A percentile compares a stretch with the other conserved stretches of the same genome.
Evolutionary conservation across 2,329 filamentous ascomycete genomes (phyloP).

Genomic region (Cladophialophora bantiana): DNA sequence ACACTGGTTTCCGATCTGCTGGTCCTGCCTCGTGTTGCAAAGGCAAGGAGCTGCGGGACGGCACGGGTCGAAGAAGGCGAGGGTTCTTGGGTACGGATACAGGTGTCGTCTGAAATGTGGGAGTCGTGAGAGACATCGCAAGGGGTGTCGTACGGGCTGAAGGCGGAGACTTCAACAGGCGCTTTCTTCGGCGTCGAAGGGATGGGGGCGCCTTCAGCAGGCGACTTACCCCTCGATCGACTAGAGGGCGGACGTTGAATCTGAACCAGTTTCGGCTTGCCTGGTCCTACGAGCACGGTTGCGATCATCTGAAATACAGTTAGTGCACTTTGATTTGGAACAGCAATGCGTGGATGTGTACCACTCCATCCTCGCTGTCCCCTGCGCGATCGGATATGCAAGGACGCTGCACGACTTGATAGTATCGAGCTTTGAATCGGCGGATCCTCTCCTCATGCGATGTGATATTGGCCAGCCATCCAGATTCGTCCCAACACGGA

Average conservation of each 20-base stretch:
- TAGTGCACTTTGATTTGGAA: conserved; percentile 2
- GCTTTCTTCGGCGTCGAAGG: conserved; percentile 31
- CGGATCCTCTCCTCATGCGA: conserved; percentile 29
- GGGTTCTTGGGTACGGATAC: background rate
- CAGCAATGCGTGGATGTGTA: conserved; percentile 3
- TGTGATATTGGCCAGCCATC: conserved; percentile 35
- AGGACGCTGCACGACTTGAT: conserved; percentile 34
- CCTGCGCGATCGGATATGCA: conserved; percentile 5
- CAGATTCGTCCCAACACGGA: conserved; percentile 34
- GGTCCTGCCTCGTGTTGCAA: conserved; percentile 15
- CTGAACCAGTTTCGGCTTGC: conserved; percentile 39
- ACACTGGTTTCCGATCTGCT: conserved; percentile 17
- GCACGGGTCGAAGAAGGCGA: conserved; percentile 10
- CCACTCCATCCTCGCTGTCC: conserved; percentile 28
- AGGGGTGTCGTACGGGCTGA: conserved; percentile 39
- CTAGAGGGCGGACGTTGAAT: conserved; percentile 37
- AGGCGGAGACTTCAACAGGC: conserved; percentile 34
- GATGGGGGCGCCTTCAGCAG: background rate
- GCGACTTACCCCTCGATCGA: conserved; percentile 7
- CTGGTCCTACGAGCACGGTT: conserved; percentile 34
- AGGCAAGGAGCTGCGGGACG: conserved; percentile 19
- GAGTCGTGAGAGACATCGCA: conserved; percentile 21
- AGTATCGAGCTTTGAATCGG: conserved; percentile 33
- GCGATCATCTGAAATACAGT: conserved; percentile 31
- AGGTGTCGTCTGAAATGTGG: background rate